Percentiles rank a stretch among this genome's conserved stretches.
These are phyloP conservation scores for Macrolepiota fuliginosa DNA, from an alignment of 768 basidiomycete species.

Conservation along the genomic window DNA sequence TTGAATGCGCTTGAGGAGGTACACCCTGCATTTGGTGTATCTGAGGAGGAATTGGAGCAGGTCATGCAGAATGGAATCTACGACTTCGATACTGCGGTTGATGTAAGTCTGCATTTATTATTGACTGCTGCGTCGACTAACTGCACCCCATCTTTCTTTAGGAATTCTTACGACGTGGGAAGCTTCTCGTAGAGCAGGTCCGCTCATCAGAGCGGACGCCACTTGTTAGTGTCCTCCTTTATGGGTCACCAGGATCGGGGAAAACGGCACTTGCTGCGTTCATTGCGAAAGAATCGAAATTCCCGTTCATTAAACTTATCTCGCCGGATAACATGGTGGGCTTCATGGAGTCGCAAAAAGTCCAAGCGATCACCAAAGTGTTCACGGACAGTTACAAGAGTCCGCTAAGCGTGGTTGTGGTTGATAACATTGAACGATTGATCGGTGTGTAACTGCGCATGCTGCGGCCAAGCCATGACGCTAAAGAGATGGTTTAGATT, in stretches of 20 bases:
- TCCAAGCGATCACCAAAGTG: slow-evolving; percentile 85
- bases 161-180: slow-evolving; percentile 85
- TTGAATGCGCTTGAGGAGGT: slow-evolving; percentile 90
- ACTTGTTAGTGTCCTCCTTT: slow-evolving; percentile 85
- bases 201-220: slow-evolving; percentile 87
- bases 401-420: slow-evolving; percentile 92
- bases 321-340: slow-evolving; percentile 98
- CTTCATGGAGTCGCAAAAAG: slow-evolving; percentile 89
- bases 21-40: slow-evolving; percentile 94
- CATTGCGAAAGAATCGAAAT: slow-evolving; percentile 90
- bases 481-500: slow-evolving; percentile 53
- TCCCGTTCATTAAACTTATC: slow-evolving; percentile 97
- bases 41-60: slow-evolving; percentile 91
- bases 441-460: slow-evolving; percentile 55
- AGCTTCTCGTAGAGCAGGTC: slow-evolving; percentile 92
- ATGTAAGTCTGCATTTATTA: slow-evolving; percentile 51
- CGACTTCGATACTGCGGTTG: slow-evolving; percentile 70
- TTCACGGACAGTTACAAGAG: slow-evolving; percentile 97
- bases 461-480: neutral
- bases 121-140: neutral
- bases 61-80: slow-evolving; percentile 98
- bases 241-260: slow-evolving; percentile 88
- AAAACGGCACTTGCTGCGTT: slow-evolving; percentile 95
- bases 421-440: slow-evolving; percentile 92
- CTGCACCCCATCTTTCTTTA: slow-evolving; percentile 29